Evolutionary conservation across 768 basidiomycete genomes (phyloP), one percentile per base, ranked within the genome.

Genomic region (Lactarius trivialis): DNA sequence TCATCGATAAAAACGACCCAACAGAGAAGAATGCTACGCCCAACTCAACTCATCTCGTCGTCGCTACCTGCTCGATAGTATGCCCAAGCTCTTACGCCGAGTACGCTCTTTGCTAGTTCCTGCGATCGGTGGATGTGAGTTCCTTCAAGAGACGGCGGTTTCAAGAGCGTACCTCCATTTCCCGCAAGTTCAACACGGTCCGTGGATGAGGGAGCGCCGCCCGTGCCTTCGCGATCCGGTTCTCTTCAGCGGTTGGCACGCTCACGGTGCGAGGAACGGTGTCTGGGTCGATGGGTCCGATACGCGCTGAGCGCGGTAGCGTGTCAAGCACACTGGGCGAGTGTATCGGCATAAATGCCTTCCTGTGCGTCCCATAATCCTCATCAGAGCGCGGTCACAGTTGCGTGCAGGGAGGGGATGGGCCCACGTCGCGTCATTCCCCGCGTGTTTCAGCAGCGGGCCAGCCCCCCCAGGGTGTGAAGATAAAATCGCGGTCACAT

Each of bases 381-480:
- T 17, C n/a, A 51, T 60, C 61, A 56, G 45, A 48, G 57, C 58
- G 30, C 51, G 19, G 51, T 58, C 33, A 36, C 33, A 52, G 12
- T 17, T 63, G 50, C 39, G 21, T 53, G 30, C 51, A 33, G 30
- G 55, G 39, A 48, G 33, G 39, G 49, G 30, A 54, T 39, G 21
- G 39, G 72, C 88, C 41, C 72, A 90, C 85, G 88, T 96, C 34
- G 91, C 91, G 71, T 93, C 93, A 71, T 86, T 89, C 28, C 94
- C 94, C 2, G 89, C 92, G 67, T 93, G 91, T 71, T 91, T 91
- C 58, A 95, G 71, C 53, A 95, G 88, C 68, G 94, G 91, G 70
- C 83, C 87, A 70, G 85, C 85, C 8, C 93, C 93, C 36, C 93
- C 91, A 81, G 67, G 53, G 37, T 56, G 58, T 58, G 68, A 69